Evolutionary conservation across 306 rosid species (phyloP).

Genomic region (Adenanthera pavonina): DNA sequence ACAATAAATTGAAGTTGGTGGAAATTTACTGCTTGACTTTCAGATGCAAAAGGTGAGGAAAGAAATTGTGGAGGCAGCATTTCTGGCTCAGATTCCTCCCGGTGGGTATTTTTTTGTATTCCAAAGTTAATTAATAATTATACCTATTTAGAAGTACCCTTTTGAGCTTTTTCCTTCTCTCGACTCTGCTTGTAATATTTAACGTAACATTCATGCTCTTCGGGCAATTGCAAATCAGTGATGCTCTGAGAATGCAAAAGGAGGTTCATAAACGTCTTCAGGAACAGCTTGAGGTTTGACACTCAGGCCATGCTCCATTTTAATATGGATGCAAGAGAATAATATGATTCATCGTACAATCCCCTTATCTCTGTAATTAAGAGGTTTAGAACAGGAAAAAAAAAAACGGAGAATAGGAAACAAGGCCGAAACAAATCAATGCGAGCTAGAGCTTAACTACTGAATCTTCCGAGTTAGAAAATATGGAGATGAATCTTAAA

Average conservation of each 20-base stretch:
- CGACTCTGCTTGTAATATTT: conserved; percentile 31
- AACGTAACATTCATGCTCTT: conserved; percentile 34
- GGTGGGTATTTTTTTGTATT: conserved; percentile 62
- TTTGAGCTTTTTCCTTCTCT: conserved; percentile 7
- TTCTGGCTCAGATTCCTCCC: conserved; percentile 81
- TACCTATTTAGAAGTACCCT: conserved; percentile 29
- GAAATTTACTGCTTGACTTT: conserved; percentile 33
- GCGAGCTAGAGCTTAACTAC: too few species aligned
- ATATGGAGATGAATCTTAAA: background rate
- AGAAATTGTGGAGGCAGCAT: conserved; percentile 78
- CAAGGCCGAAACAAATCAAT: too few species aligned
- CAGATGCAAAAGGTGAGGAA: conserved; percentile 88
- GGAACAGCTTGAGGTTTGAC: conserved; percentile 90
- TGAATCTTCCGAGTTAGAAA: conserved; percentile 7
- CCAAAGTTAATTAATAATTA: background rate
- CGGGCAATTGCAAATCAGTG: conserved; percentile 87
- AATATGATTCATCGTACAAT: background rate
- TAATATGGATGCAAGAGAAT: conserved; percentile 33
- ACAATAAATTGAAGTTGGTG: conserved; percentile 33
- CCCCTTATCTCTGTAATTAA: too few species aligned
- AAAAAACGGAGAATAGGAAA: too few species aligned
- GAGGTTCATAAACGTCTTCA: conserved; percentile 98
- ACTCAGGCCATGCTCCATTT: conserved; percentile 36
- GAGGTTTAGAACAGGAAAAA: too few species aligned
- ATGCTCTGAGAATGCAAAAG: conserved; percentile 93